Conservation (phyloP, 2,329 filamentous ascomycete species). For the Fusarium sp. region DNA sequence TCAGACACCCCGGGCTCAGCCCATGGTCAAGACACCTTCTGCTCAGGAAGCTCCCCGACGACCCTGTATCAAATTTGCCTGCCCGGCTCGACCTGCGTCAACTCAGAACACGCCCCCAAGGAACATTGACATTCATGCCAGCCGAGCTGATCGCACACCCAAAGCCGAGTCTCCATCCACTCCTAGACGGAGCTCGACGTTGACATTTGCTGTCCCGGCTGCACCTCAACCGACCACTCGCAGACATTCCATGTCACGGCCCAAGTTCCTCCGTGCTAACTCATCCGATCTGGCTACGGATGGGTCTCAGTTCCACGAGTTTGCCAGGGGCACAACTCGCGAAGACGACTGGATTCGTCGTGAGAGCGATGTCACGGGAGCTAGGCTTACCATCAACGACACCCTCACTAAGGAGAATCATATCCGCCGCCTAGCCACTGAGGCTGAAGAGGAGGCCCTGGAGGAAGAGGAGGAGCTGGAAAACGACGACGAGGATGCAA, state of each 20-base stretch:
- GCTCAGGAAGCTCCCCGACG: conserved; percentile 61
- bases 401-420: conserved; percentile 90
- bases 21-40: conserved; percentile 49
- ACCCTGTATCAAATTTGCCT: conserved; percentile 81
- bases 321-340: conserved; percentile 83
- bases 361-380: conserved; percentile 71
- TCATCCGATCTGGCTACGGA: conserved; percentile 65
- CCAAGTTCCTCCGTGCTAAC: conserved; percentile 64
- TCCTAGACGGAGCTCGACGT: conserved; percentile 45
- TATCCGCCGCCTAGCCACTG: conserved; percentile 86
- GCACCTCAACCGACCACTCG: conserved; percentile 43
- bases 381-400: conserved; percentile 88
- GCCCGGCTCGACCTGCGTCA: conserved; percentile 65
- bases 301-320: conserved; percentile 84
- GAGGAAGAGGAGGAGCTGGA: conserved; percentile 73
- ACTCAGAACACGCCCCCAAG: conserved; percentile 54
- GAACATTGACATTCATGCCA: conserved; percentile 21
- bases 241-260: conserved; percentile 43
- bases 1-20: conserved; percentile 51
- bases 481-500: conserved; percentile 56
- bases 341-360: conserved; percentile 92
- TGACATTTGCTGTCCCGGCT: conserved; percentile 30
- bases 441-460: conserved; percentile 90
- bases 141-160: conserved; percentile 21
- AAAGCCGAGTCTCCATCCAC: conserved; percentile 48